Conservation (phyloP, 225 moss, liverwort and hornwort genomes). For the Polytrichum formosum region DNA sequence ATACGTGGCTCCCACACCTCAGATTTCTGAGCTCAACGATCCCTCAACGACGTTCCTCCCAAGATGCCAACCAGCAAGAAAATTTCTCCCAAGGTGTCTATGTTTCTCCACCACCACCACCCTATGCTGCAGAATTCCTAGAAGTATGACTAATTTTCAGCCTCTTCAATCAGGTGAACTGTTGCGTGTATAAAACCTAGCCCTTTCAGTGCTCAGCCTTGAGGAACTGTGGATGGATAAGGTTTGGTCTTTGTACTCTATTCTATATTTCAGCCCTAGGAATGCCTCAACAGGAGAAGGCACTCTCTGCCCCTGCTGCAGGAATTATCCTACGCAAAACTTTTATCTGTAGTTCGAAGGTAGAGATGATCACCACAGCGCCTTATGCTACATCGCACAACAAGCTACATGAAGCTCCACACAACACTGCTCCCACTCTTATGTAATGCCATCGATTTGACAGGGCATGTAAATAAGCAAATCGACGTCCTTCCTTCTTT, state of each 20-base stretch:
- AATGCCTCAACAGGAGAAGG: too few relatives aligned
- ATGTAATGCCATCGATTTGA: too few relatives aligned
- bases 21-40: neutral
- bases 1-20: neutral
- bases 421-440: neutral
- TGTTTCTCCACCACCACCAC: neutral
- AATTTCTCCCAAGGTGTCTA: neutral
- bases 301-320: neutral
- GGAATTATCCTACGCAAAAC: neutral
- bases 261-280: too few relatives aligned
- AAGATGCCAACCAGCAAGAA: neutral
- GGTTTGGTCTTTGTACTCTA: too few relatives aligned
- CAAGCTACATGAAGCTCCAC: neutral
- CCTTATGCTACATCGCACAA: neutral
- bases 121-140: neutral
- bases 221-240: too few relatives aligned
- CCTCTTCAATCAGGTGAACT: too few relatives aligned
- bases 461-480: too few relatives aligned
- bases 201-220: too few relatives aligned
- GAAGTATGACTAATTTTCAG: too few relatives aligned
- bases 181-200: too few relatives aligned
- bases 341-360: neutral
- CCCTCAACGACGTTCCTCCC: too few relatives aligned
- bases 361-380: neutral
- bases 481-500: too few relatives aligned